These are phyloP conservation scores for Umbellularia californica DNA, from an alignment of 164 flowering plant genomes.

Conservation along the genomic window DNA sequence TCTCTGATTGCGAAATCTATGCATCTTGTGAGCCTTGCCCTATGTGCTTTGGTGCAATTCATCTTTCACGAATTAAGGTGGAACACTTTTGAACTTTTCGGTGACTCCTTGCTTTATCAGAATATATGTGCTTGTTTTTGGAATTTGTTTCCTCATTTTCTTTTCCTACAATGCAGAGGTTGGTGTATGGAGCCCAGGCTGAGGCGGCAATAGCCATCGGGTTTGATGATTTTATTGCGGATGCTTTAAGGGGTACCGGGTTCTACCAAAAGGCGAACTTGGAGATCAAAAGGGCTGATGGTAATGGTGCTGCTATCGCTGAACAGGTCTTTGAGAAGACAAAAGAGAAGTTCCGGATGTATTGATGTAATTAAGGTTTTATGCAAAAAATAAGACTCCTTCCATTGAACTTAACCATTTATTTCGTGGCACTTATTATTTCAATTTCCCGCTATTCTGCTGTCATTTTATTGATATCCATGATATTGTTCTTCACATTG, in stretches of 20 bases:
- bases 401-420: neutral
- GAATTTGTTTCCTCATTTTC: neutral
- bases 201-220: constrained; percentile 97
- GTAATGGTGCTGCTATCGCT: constrained; percentile 64
- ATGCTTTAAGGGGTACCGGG: constrained; percentile 92
- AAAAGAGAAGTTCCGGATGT: constrained; percentile 71
- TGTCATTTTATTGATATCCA: too few species aligned
- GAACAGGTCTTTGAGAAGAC: constrained; percentile 98
- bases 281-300: constrained; percentile 94
- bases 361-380: constrained; percentile 21
- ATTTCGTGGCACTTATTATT: neutral
- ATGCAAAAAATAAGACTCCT: neutral
- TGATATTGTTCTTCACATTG: too few species aligned
- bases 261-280: constrained; percentile 74
- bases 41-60: constrained; percentile 98
- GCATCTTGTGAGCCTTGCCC: constrained; percentile 98
- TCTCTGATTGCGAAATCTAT: constrained; percentile 88
- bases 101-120: neutral
- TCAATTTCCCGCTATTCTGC: neutral
- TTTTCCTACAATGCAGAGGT: constrained; percentile 43
- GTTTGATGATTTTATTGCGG: constrained; percentile 95
- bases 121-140: neutral
- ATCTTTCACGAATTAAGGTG: constrained; percentile 92
- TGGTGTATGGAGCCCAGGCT: constrained; percentile 96
- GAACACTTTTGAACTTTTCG: neutral